Evolutionary conservation across 257 asterid genomes (phyloP).

Genomic region (Nyctanthes arbortristis): DNA sequence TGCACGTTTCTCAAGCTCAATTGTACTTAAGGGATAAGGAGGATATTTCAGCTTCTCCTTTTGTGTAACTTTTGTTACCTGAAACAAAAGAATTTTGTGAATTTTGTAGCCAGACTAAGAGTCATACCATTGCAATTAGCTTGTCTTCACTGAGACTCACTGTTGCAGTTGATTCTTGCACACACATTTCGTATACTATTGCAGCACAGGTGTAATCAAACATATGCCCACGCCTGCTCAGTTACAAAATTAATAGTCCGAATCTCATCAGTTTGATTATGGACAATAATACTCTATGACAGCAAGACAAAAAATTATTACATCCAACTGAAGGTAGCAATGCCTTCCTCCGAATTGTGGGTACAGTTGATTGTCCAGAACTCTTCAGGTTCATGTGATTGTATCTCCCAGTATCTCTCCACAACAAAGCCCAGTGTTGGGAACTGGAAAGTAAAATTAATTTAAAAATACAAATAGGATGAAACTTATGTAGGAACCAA

Average conservation of each 20-base stretch:
- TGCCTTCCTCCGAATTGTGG: conserved; percentile 85
- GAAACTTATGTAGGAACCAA: conserved; percentile 15
- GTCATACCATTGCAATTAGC: conserved; percentile 13
- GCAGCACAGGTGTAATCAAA: conserved; percentile 93
- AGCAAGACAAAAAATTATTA: conserved; percentile 43
- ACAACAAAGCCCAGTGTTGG: conserved; percentile 96
- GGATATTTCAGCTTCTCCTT: conserved; percentile 87
- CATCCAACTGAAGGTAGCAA: conserved; percentile 85
- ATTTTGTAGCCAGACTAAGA: conserved; percentile 19
- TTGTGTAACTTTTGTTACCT: conserved; percentile 78
- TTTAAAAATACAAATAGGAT: conserved; percentile 7
- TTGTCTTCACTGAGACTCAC: conserved; percentile 51
- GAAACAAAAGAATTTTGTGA: conserved; percentile 25
- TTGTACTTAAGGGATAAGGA: conserved; percentile 90
- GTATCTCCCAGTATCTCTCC: conserved; percentile 97
- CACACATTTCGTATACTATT: conserved; percentile 84
- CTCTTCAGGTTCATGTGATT: conserved; percentile 95
- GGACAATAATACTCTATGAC: conserved; percentile 8
- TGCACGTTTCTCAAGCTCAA: conserved; percentile 99
- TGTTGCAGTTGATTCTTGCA: conserved; percentile 80
- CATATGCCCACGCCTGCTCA: conserved; percentile 92
- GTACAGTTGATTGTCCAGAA: conserved; percentile 95
- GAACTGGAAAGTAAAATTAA: conserved; percentile 49
- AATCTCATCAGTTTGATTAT: conserved; percentile 6
- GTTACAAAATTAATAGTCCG: conserved; percentile 28